Evolutionary conservation across 257 asterid species (phyloP).

Genomic region (Solanum arcanum): DNA sequence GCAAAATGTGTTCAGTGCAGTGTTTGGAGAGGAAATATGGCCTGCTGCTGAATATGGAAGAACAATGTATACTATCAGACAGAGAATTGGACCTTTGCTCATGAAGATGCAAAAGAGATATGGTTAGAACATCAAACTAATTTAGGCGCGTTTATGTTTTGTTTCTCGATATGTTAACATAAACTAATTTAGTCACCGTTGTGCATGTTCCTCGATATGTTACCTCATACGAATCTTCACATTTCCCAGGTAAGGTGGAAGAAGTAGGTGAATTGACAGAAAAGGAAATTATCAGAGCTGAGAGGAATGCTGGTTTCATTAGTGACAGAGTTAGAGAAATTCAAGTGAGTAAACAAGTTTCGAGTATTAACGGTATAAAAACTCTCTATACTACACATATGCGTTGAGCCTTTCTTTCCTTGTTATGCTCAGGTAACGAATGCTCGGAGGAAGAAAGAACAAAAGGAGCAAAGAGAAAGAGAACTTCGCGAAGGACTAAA

Average conservation of each 20-base stretch:
- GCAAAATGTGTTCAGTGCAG: constrained; percentile 66
- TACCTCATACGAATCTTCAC: background rate
- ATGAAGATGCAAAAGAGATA: constrained; percentile 86
- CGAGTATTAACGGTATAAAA: background rate
- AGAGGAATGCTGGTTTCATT: constrained; percentile 77
- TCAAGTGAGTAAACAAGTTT: constrained; percentile 43
- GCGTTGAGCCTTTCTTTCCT: background rate
- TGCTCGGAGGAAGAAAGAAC: constrained; percentile 54
- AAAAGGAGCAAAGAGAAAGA: constrained; percentile 49
- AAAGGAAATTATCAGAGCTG: constrained; percentile 73
- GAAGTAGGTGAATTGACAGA: constrained; percentile 65
- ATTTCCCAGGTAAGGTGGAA: constrained; percentile 56
- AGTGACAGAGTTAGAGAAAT: constrained; percentile 72
- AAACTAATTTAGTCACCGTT: background rate
- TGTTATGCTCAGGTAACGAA: constrained; percentile 46
- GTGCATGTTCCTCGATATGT: background rate
- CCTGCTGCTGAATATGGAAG: constrained; percentile 98
- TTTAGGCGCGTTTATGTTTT: background rate
- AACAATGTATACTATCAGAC: constrained; percentile 92
- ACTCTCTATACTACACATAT: background rate
- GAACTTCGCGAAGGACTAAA: constrained; percentile 80
- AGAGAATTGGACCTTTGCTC: constrained; percentile 76
- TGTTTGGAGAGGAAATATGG: constrained; percentile 95
- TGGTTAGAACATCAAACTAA: constrained; percentile 28
- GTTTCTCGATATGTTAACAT: background rate